These are phyloP conservation scores for Themeda triandra DNA, from an alignment of 176 grass and related monocot species.

Conservation along the genomic window DNA sequence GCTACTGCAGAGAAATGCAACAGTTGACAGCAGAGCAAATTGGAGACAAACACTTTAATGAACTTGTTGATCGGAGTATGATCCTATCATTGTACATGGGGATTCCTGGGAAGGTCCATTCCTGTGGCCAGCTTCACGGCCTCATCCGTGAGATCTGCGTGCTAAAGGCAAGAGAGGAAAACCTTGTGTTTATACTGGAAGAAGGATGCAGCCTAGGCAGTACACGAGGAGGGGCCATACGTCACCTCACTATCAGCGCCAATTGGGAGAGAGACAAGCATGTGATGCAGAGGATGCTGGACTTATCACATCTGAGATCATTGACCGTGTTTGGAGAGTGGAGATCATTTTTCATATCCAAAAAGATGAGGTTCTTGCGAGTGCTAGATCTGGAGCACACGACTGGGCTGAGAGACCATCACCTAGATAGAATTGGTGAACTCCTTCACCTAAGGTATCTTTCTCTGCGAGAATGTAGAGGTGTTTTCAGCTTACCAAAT, in stretches of 20 bases:
- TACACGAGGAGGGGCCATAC: background rate
- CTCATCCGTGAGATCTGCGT: constrained; percentile 30
- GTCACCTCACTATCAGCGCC: background rate
- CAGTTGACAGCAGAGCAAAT: background rate
- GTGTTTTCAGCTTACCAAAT: background rate
- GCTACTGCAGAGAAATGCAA: background rate
- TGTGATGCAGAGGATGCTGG: background rate
- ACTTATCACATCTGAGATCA: constrained; percentile 11
- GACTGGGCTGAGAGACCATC: background rate
- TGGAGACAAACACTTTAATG: background rate
- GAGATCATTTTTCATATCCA: background rate
- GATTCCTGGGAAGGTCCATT: background rate
- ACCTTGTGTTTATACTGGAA: background rate
- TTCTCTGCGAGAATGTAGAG: background rate
- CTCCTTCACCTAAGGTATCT: constrained; percentile 29
- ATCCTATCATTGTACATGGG: background rate
- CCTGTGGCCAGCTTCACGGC: constrained; percentile 28
- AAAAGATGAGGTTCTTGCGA: constrained; percentile 25
- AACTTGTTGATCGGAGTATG: constrained; percentile 29
- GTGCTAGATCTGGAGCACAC: constrained; percentile 39
- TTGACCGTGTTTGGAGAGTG: constrained; percentile 23
- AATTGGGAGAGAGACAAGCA: background rate
- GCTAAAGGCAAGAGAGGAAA: constrained; percentile 23
- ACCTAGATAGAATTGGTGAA: constrained; percentile 10
- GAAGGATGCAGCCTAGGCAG: background rate